phyloP scores from a whole-genome alignment of 345 rosid species.

The Diplotaxis tenuifolia region DNA sequence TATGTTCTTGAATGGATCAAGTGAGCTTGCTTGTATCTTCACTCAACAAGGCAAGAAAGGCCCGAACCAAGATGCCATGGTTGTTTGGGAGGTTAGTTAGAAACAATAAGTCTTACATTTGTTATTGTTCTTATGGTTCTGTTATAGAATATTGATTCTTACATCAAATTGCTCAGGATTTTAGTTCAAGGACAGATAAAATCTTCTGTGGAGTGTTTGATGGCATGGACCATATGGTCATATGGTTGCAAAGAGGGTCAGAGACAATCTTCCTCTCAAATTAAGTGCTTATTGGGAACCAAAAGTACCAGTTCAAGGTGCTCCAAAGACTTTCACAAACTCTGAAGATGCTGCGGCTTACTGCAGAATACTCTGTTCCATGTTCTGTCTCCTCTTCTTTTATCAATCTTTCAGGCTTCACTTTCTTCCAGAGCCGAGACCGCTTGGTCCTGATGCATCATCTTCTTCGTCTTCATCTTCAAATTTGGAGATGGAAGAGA shows the following conservation, averaged over 20 bases:
- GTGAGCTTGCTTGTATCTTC: too few relatives aligned
- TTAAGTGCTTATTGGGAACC: too few relatives aligned
- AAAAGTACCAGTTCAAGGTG: too few relatives aligned
- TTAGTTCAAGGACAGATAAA: slow-evolving; percentile 77
- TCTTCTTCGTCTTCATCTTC: slow-evolving; percentile 43
- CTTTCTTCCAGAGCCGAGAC: slow-evolving; percentile 38
- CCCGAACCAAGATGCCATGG: slow-evolving; percentile 96
- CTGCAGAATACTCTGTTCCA: slow-evolving; percentile 78
- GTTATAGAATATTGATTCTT: neutral
- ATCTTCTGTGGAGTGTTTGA: slow-evolving; percentile 96
- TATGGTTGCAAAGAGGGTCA: too few relatives aligned
- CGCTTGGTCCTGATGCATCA: slow-evolving; percentile 29
- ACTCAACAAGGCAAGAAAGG: slow-evolving; percentile 99
- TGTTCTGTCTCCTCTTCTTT: slow-evolving; percentile 45
- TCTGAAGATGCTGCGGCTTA: too few relatives aligned
- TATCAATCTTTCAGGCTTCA: slow-evolving; percentile 41
- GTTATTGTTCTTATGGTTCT: neutral
- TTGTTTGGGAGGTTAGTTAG: slow-evolving; percentile 92
- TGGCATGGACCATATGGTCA: slow-evolving; percentile 96
- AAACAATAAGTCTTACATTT: neutral
- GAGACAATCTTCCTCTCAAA: too few relatives aligned
- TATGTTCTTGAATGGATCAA: slow-evolving; percentile 80
- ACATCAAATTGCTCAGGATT: slow-evolving; percentile 49
- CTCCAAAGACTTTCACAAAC: too few relatives aligned
- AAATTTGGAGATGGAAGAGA: slow-evolving; percentile 33